Percentiles rank a stretch among this genome's conserved stretches.
Conservation (phyloP, 768 basidiomycete genomes). For the Russula dissimulans region DNA sequence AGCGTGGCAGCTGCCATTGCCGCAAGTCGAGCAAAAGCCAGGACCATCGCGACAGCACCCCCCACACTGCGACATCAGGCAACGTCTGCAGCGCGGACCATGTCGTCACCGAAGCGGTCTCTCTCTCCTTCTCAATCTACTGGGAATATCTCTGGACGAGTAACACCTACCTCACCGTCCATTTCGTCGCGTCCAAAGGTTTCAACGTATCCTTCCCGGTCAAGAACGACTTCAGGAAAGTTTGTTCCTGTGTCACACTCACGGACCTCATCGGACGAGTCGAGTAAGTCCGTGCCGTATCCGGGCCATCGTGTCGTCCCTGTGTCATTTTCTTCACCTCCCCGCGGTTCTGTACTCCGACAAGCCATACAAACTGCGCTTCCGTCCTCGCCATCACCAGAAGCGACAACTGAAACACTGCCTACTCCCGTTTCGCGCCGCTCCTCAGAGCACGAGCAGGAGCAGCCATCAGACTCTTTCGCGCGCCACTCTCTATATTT, state of each 20-base stretch:
- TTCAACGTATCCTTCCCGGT: slow-evolving; percentile 14
- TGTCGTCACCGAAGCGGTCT: slow-evolving; percentile 31
- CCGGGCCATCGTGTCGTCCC: slow-evolving; percentile 17
- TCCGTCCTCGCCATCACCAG: slow-evolving; percentile 26
- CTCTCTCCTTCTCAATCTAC: slow-evolving; percentile 32
- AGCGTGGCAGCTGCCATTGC: slow-evolving; percentile 83
- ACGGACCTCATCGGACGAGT: slow-evolving; percentile 18
- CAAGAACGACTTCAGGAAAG: slow-evolving; percentile 16
- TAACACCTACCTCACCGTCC: slow-evolving; percentile 19
- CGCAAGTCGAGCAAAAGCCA: slow-evolving; percentile 82
- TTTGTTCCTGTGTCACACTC: slow-evolving; percentile 10
- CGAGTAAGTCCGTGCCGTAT: slow-evolving; percentile 9
- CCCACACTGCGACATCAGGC: slow-evolving; percentile 76
- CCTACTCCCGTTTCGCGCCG: slow-evolving; percentile 19
- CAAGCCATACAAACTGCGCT: slow-evolving; percentile 28
- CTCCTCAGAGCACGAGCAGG: slow-evolving; percentile 4
- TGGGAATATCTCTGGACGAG: slow-evolving; percentile 21
- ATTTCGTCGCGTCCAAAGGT: slow-evolving; percentile 20
- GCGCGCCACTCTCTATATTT: slow-evolving; percentile 24
- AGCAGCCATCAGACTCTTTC: neutral
- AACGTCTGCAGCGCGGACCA: slow-evolving; percentile 57
- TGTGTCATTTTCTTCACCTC: slow-evolving; percentile 21
- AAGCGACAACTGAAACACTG: slow-evolving; percentile 9
- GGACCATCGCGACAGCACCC: slow-evolving; percentile 72
- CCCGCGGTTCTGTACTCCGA: slow-evolving; percentile 24